These are phyloP conservation scores for Flaveria linearis DNA, from an alignment of 129 eudicot genomes.

Conservation along the genomic window DNA sequence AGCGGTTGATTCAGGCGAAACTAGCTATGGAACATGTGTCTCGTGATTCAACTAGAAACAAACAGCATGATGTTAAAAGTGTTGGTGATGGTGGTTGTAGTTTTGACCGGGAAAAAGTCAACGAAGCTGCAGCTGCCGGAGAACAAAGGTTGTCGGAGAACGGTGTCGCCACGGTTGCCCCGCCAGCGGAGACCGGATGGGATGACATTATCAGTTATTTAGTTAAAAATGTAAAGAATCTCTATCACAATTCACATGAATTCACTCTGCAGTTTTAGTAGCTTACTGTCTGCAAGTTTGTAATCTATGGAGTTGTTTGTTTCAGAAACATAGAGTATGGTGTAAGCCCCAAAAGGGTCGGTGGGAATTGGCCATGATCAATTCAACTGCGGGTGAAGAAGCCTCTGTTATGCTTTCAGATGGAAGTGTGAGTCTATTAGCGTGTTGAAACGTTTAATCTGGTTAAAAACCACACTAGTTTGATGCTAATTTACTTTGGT, in stretches of 20 bases:
- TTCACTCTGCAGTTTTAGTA: background rate
- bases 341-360: constrained; percentile 54
- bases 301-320: constrained; percentile 22
- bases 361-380: constrained; percentile 80
- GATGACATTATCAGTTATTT: constrained; percentile 69
- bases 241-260: background rate
- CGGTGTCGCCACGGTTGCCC: constrained; percentile 30
- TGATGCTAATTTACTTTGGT: constrained; percentile 20
- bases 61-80: constrained; percentile 5
- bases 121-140: constrained; percentile 32
- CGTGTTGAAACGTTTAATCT: background rate
- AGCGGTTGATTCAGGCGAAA: constrained; percentile 47
- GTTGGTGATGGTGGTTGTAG: constrained; percentile 30
- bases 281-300: background rate
- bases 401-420: constrained; percentile 67
- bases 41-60: constrained; percentile 13
- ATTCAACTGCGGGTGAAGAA: constrained; percentile 72
- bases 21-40: constrained; percentile 37
- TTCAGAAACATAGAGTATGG: constrained; percentile 94
- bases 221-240: constrained; percentile 55
- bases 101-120: constrained; percentile 53
- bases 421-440: constrained; percentile 68
- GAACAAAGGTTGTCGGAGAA: constrained; percentile 37
- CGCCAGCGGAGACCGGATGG: constrained; percentile 47
- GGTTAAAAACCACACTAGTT: background rate